Conservation (phyloP, 805 yeast species). For the Kodamaea fukazawae region DNA sequence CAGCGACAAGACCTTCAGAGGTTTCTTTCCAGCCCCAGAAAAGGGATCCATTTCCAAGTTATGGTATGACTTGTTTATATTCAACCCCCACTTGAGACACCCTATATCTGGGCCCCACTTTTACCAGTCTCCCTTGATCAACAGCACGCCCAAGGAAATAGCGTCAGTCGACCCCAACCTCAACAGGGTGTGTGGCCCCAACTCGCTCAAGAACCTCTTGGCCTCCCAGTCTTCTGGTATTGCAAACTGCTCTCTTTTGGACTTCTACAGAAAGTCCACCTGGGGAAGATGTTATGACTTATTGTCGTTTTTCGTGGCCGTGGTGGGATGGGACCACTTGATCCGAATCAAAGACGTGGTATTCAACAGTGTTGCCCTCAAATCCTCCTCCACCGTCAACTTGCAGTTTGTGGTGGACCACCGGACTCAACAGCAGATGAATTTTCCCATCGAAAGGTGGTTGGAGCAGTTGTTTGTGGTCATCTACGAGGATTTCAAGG, state of each 20-base stretch:
- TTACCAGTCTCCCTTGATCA: conserved; percentile 34
- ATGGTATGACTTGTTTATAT: conserved; percentile 32
- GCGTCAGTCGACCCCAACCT: conserved; percentile 34
- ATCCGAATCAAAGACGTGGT: conserved; percentile 63
- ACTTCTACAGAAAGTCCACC: conserved; percentile 33
- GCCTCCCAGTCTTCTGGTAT: conserved; percentile 33
- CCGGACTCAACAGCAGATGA: conserved; percentile 15
- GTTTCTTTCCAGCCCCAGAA: conserved; percentile 31
- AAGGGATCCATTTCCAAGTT: conserved; percentile 29
- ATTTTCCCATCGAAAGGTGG: conserved; percentile 68
- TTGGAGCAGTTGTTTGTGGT: conserved; percentile 70
- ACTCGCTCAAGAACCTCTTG: conserved; percentile 23
- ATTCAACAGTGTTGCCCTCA: conserved; percentile 38
- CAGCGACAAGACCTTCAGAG: conserved; percentile 24
- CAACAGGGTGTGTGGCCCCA: conserved; percentile 26
- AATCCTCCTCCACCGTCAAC: conserved; percentile 16
- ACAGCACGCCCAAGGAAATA: conserved; percentile 31
- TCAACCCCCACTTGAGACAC: conserved; percentile 31
- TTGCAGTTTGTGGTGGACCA: conserved; percentile 11
- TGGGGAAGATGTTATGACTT: conserved; percentile 58
- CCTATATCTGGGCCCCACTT: conserved; percentile 36
- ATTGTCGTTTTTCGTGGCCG: conserved; percentile 62
- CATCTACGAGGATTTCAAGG: conserved; percentile 57
- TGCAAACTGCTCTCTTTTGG: conserved; percentile 27
- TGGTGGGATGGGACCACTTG: conserved; percentile 80